phyloP scores from a whole-genome alignment of 2,329 filamentous ascomycete genomes.

The Fusarium keratoplasticum region DNA sequence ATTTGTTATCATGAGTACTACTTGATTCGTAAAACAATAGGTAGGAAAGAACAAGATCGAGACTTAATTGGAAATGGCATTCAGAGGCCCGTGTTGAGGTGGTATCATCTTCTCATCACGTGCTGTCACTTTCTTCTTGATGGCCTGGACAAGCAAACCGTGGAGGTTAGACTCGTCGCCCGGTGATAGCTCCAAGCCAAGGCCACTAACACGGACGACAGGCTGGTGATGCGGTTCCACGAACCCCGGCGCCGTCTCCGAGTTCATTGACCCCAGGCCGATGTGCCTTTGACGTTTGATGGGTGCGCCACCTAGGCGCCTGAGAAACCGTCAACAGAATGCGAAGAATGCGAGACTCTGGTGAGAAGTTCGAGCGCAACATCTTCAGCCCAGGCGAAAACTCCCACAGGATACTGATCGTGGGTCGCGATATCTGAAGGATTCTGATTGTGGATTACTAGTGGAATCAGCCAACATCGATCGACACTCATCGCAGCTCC shows the following conservation, averaged over 20 bases:
- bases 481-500: constrained; percentile 1
- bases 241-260: not conserved
- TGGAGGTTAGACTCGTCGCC: not conserved
- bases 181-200: constrained; percentile 2
- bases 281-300: not conserved
- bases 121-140: not conserved
- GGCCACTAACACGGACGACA: not conserved
- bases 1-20: not conserved
- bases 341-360: not conserved
- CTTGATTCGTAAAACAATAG: not conserved
- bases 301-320: constrained; percentile 14
- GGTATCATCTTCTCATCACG: not conserved
- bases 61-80: not conserved
- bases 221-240: constrained; percentile 1
- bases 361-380: not conserved
- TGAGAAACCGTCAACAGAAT: not conserved
- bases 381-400: not conserved
- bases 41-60: not conserved
- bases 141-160: not conserved
- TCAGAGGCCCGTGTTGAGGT: not conserved
- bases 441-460: constrained; percentile 12
- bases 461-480: constrained; percentile 10
- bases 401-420: not conserved
- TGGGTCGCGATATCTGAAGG: constrained; percentile 10
- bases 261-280: not conserved